phyloP scores from a whole-genome alignment of 768 basidiomycete species.

The Tricholoma sp. region DNA sequence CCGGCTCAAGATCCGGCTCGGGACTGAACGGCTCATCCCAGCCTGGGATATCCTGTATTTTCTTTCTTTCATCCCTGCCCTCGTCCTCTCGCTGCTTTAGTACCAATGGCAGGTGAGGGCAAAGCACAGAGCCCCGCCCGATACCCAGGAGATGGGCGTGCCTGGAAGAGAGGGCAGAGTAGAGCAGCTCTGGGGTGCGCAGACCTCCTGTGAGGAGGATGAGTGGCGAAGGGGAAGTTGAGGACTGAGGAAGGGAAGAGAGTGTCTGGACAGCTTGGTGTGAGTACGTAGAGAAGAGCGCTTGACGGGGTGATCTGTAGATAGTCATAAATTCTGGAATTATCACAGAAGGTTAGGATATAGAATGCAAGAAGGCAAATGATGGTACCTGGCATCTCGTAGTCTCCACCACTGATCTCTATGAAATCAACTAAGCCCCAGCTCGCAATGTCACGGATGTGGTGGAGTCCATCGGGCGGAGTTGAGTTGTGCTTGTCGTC shows the following conservation, averaged over 20 bases:
- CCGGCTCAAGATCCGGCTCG: slow-evolving; percentile 30
- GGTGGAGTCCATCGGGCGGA: slow-evolving; percentile 33
- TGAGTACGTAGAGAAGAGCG: slow-evolving; percentile 69
- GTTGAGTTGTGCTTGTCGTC: slow-evolving; percentile 19
- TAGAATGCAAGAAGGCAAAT: background rate
- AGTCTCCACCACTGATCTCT: slow-evolving; percentile 85
- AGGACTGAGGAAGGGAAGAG: slow-evolving; percentile 21
- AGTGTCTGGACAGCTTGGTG: slow-evolving; percentile 45
- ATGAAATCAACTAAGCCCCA: slow-evolving; percentile 77
- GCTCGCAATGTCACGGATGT: slow-evolving; percentile 53
- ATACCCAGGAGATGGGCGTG: slow-evolving; percentile 77
- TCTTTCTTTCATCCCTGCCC: slow-evolving; percentile 9
- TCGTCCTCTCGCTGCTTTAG: slow-evolving; percentile 18
- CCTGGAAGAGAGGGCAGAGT: slow-evolving; percentile 41
- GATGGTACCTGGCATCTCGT: slow-evolving; percentile 65
- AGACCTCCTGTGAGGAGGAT: slow-evolving; percentile 83
- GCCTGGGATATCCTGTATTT: background rate
- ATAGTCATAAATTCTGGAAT: slow-evolving; percentile 32
- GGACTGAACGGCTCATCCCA: slow-evolving; percentile 31
- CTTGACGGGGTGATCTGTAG: slow-evolving; percentile 50
- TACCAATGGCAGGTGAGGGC: slow-evolving; percentile 52
- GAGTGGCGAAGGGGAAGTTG: slow-evolving; percentile 38
- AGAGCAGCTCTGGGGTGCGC: slow-evolving; percentile 50
- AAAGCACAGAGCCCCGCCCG: slow-evolving; percentile 58
- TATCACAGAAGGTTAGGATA: slow-evolving; percentile 12